Percentiles rank a stretch among this genome's conserved stretches.
phyloP scores from a whole-genome alignment of 2,329 filamentous ascomycete genomes.

The Hypoxylon sp. region DNA sequence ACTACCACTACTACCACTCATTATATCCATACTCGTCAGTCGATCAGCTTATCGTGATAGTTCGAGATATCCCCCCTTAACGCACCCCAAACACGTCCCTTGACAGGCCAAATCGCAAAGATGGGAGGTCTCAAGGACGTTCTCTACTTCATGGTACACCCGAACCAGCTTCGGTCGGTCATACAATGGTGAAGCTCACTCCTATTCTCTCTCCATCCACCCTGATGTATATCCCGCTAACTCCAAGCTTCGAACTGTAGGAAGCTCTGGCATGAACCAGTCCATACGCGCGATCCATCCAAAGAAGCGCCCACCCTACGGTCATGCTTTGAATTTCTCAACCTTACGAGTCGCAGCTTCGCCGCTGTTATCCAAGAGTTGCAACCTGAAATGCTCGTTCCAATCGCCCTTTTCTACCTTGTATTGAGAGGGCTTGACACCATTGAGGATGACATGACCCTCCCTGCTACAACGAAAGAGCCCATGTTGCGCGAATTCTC shows the following conservation, averaged over 20 bases:
- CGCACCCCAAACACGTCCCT: slow-evolving; percentile 2
- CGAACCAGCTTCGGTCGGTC: slow-evolving; percentile 81
- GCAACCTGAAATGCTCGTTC: slow-evolving; percentile 91
- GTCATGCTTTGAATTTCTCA: slow-evolving; percentile 87
- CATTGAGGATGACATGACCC: slow-evolving; percentile 99
- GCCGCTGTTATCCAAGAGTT: slow-evolving; percentile 93
- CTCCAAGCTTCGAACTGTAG: slow-evolving; percentile 59
- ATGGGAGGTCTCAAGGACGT: slow-evolving; percentile 68
- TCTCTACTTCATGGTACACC: slow-evolving; percentile 81
- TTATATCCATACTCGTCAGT: not conserved
- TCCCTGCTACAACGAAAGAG: slow-evolving; percentile 84
- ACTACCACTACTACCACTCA: not conserved
- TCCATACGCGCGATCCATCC: slow-evolving; percentile 82
- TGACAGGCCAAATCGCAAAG: slow-evolving; percentile 49
- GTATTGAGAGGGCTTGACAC: slow-evolving; percentile 93
- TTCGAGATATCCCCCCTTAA: slow-evolving; percentile 4
- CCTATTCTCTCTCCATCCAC: slow-evolving; percentile 1
- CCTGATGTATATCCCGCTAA: slow-evolving; percentile 32
- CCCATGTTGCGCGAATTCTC: slow-evolving; percentile 87
- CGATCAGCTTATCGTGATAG: not conserved
- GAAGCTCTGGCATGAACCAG: slow-evolving; percentile 97
- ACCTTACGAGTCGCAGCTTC: slow-evolving; percentile 93
- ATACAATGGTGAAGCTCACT: slow-evolving; percentile 80
- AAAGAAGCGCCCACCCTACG: slow-evolving; percentile 81
- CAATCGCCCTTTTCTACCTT: slow-evolving; percentile 92